Evolutionary conservation across 768 basidiomycete species (phyloP), one percentile per base, ranked within the genome.

Genomic region (Macrolepiota fuliginosa): DNA sequence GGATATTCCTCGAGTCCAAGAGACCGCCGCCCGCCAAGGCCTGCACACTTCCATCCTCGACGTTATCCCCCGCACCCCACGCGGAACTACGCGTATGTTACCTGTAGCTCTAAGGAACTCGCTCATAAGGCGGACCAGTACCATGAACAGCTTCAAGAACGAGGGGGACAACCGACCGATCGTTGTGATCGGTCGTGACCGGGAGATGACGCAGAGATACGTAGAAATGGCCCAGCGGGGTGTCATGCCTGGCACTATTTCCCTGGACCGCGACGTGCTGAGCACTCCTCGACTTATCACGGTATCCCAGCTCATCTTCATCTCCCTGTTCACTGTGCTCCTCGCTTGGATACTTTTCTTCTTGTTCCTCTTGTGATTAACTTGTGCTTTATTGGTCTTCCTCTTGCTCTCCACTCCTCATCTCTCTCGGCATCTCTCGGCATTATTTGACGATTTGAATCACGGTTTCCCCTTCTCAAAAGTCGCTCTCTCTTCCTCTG

Each of bases 211-310:
- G 17, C 60, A 37, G 36, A 29, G 54, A 32, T 61, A 61, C 13
- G 60, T 55, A 25, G 60, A 61, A 32, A 49, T 61, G 54, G 53
- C 60, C 2, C 60, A 61, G 53, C 60, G 53, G 11, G 54, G 60
- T 22, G 35, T 55, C n/a, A 61, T 61, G 54, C 60, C 60, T 11
- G 60, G 54, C 2, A 55, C 53, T 7, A n/a, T 49, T 5, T 29
- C 53, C 12, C 4, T 27, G n/a, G 52, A 54, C n/a, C 59, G 32
- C 7, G 45, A 54, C 17, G 36, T 49, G 12, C 15, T 47, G 22
- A 37, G 35, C 22, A 32, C 47, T 24, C 60, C 60, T 27, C 53
- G 53, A 17, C 45, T 55, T 9, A 45, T 61, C 35, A 61, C 60
- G 10, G 37, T 39, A 17, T 17, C 54, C 13, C 60, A 61, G 19